phyloP scores from a whole-genome alignment of 2,329 filamentous ascomycete species.

The Pseudocercospora cruenta region DNA sequence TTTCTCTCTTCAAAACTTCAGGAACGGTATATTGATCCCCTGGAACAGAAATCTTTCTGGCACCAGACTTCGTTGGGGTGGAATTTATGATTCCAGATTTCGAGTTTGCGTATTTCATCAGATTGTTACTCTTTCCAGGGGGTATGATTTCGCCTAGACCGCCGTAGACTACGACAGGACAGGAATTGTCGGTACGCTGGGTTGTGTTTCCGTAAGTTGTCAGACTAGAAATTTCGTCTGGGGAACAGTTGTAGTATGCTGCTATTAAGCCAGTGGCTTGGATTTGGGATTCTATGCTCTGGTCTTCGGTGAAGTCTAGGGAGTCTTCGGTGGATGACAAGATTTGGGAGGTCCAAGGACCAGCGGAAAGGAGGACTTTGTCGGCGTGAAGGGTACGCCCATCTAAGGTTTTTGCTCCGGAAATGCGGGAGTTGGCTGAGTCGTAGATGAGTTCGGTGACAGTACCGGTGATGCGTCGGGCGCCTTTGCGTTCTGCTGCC shows the following conservation, averaged over 20 bases:
- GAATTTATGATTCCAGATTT: slow-evolving; percentile 60
- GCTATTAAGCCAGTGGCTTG: slow-evolving; percentile 63
- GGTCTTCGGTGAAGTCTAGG: slow-evolving; percentile 47
- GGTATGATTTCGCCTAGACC: slow-evolving; percentile 53
- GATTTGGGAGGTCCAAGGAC: slow-evolving; percentile 60
- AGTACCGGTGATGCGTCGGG: slow-evolving; percentile 50
- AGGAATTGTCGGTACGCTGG: slow-evolving; percentile 21
- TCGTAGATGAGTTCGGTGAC: slow-evolving; percentile 49
- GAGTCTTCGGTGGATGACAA: slow-evolving; percentile 55
- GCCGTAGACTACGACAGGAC: slow-evolving; percentile 60
- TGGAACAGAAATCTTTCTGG: slow-evolving; percentile 56
- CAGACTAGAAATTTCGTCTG: slow-evolving; percentile 54
- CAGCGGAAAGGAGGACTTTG: slow-evolving; percentile 59
- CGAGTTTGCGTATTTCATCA: slow-evolving; percentile 66
- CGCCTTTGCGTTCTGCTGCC: slow-evolving; percentile 51
- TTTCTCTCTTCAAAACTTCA: slow-evolving; percentile 24
- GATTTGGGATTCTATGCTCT: slow-evolving; percentile 58
- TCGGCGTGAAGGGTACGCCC: slow-evolving; percentile 56
- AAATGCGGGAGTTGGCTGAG: slow-evolving; percentile 31
- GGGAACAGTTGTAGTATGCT: slow-evolving; percentile 59
- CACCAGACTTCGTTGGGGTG: slow-evolving; percentile 50
- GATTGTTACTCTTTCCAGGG: slow-evolving; percentile 49
- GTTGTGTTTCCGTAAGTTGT: slow-evolving; percentile 25
- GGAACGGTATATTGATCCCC: slow-evolving; percentile 26
- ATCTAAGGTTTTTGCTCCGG: slow-evolving; percentile 55